A percentile compares a stretch with the other conserved stretches of the same genome.
phyloP scores from a whole-genome alignment of 192 early-diverging fungal genomes.

The Helicostylum pulchrum region DNA sequence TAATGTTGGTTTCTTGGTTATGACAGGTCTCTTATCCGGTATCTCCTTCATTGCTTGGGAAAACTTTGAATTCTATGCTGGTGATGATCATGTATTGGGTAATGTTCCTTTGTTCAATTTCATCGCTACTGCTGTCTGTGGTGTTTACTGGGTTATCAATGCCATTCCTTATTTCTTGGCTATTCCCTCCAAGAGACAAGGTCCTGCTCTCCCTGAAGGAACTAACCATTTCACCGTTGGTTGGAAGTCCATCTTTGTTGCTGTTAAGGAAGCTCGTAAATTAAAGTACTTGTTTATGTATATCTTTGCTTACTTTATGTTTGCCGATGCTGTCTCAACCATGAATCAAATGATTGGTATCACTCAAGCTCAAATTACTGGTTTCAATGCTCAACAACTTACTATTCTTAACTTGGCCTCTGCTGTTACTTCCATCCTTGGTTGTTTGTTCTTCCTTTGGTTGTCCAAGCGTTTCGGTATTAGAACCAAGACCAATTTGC shows the following conservation, averaged over 20 bases:
- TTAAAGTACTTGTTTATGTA: conserved; percentile 59
- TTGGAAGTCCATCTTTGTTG: conserved; percentile 32
- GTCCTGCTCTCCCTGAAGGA: conserved; percentile 21
- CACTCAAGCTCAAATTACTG: conserved; percentile 59
- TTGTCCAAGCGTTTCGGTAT: conserved; percentile 51
- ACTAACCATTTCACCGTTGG: conserved; percentile 34
- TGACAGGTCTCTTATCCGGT: conserved; percentile 32
- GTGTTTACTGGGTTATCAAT: conserved; percentile 32
- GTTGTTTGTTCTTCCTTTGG: conserved; percentile 49
- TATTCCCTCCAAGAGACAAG: conserved; percentile 24
- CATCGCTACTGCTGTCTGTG: conserved; percentile 33
- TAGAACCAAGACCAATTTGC: conserved; percentile 50
- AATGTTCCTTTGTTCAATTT: conserved; percentile 31
- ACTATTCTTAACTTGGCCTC: conserved; percentile 61
- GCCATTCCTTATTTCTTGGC: conserved; percentile 32
- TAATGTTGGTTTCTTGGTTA: conserved; percentile 31
- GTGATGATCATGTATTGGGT: conserved; percentile 21
- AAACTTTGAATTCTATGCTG: conserved; percentile 22
- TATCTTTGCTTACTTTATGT: conserved; percentile 68
- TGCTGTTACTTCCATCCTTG: conserved; percentile 51
- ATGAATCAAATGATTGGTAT: conserved; percentile 50
- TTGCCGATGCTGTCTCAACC: conserved; percentile 63
- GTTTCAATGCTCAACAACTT: conserved; percentile 45
- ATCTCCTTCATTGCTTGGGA: conserved; percentile 25
- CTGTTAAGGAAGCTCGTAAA: conserved; percentile 40